Base-by-base conservation (phyloP, 1,139 yeast species). In the Hansenula anomala region DNA sequence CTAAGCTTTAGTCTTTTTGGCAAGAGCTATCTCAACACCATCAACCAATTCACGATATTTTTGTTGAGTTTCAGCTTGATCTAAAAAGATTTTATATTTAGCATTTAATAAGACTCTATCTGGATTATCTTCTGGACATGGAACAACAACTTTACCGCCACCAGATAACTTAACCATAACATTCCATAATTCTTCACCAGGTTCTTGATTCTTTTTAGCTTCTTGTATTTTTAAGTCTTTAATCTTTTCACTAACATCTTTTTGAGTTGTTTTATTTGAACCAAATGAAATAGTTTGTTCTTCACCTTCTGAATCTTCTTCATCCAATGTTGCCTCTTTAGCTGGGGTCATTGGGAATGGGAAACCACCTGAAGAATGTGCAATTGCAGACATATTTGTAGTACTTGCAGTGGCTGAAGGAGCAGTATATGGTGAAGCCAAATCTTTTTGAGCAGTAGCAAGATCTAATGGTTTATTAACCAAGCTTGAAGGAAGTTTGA, bases 111-210 rank as follows among this genome's bases (percentile, higher is more conserved):
- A 70, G 52, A 69, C 70, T 54, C 89, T 71, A 59, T 87, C 95
- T 1, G 86, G 79, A 43, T 75, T 73, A 31, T 63, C 63, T 10
- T 56, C 64, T 13, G 72, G 66, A 24, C 78, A 66, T 8, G 97
- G 97, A 46, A 68, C 60, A 34, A 92, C 84, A 16, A 81, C 87
- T 49, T 73, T 73, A 38, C 96, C 97, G 14, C 83, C 78, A 15
- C 95, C 92, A 4, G 96, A 85, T 70, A 89, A 73, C 47, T 74
- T 72, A 49, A 75, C 75, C 98, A 92, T 92, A 31, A 84, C 78
- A 36, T 78, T 75, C 97, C 97, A 92, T 47, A 92, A 68, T 45
- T 68, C 72, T 46, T 75, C 78, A 23, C 83, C 83, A 3, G 75
- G 46, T 20, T 30, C 49, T 35, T 32, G 40, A 27, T 40, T 40